Conservation (phyloP, 2,329 filamentous ascomycete genomes). For the Immersiporthe knoxdaviesiana region DNA sequence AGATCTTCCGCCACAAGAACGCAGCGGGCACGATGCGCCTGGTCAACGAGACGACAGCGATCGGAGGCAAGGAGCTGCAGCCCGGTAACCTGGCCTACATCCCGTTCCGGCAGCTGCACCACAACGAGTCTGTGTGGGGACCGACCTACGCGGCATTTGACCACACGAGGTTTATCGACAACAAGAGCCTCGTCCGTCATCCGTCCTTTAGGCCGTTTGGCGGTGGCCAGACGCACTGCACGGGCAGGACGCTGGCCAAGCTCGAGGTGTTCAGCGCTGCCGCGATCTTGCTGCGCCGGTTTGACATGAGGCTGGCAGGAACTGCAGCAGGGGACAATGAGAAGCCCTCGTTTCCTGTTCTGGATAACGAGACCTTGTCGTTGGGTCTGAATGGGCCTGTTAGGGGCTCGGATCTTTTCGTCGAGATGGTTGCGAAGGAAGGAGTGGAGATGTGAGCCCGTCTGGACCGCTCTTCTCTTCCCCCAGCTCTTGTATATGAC, state of each 20-base stretch:
- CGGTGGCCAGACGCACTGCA: constrained; percentile 9
- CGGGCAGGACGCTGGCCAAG: constrained; percentile 11
- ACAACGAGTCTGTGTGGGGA: constrained; percentile 12
- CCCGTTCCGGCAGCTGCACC: constrained; percentile 13
- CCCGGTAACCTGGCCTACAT: constrained; percentile 11
- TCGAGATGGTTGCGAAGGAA: not conserved
- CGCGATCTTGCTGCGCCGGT: constrained; percentile 11
- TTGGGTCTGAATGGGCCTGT: constrained; percentile 9
- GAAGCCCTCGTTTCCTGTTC: not conserved
- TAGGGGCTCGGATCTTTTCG: not conserved
- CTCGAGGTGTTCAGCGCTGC: constrained; percentile 14
- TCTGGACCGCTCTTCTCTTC: not conserved
- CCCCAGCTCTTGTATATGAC: not conserved
- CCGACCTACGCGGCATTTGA: not conserved
- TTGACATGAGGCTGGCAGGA: constrained; percentile 5
- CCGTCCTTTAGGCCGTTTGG: constrained; percentile 9
- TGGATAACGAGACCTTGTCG: constrained; percentile 6
- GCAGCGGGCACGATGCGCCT: constrained; percentile 11
- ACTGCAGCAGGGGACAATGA: not conserved
- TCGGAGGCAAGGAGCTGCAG: not conserved
- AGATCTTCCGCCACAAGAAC: constrained; percentile 15
- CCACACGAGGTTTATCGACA: constrained; percentile 7
- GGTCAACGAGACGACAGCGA: not conserved
- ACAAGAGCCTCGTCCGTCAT: not conserved
- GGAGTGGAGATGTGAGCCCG: not conserved